Evolutionary conservation across 352 stramenopile species (phyloP), one percentile per base, ranked within the genome.

Genomic region (Hyaloperonospora brassicae): DNA sequence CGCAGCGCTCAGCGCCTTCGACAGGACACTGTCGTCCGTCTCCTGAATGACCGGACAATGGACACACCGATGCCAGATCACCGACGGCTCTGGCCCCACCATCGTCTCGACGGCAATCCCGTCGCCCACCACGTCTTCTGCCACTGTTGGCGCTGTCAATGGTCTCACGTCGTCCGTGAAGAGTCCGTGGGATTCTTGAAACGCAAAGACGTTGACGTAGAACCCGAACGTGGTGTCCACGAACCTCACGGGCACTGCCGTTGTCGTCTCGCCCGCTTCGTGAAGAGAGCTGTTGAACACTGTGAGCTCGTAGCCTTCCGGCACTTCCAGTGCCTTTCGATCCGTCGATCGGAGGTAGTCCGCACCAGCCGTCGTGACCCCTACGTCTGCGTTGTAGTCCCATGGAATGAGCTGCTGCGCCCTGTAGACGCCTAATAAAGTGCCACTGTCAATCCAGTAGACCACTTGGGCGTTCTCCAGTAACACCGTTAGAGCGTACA

Each of bases 401-500:
- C 72, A 82, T 2, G 74, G 66, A 6, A 83, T 61, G 22, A 84
- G 54, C 27, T 72, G 61, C 17, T 61, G 55, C 3, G 64, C 63
- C 5, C 76, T 61, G 27, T 81, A 73, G 52, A 79, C 63, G 12
- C 76, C 76, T 55, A 84, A 47, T 23, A 86, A 64, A 30, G 73
- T 72, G 42, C 71, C 71, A 47, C 76, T 77, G 50, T 83, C 69
- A 35, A 84, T 65, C 76, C 70, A 86, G 34, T 79, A 86, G 0
- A 56, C 62, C 22, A 79, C 52, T 4, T 64, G 31, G 7, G 57
- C 46, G 36, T 64, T 65, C 25, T 79, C 66, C 2, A 84, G 41
- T 44, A 76, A 52, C 5, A 57, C 52, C 35, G 64, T 68, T 0
- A 79, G 55, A 11, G 60, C 61, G 27, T 69, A 70, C 5, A 82